phyloP scores from a whole-genome alignment of 2,329 filamentous ascomycete genomes.

The Aspergillus tubingensis region DNA sequence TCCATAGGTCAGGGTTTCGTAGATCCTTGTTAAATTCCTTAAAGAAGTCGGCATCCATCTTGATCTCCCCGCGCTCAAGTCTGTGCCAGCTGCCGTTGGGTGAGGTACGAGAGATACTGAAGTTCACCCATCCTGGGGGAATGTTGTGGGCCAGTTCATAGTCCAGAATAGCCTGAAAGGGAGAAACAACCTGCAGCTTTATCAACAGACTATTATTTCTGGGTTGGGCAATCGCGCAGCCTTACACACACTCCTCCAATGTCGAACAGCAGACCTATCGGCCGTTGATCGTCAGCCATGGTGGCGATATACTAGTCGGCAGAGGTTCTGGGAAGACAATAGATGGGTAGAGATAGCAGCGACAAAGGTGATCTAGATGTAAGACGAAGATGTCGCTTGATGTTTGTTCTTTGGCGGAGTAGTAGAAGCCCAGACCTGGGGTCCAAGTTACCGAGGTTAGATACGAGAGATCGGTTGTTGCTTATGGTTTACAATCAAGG shows the following conservation, averaged over 20 bases:
- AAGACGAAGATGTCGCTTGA: not conserved
- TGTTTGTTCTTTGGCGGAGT: conserved; percentile 13
- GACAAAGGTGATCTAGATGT: not conserved
- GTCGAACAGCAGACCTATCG: conserved; percentile 84
- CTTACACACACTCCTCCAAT: conserved; percentile 96
- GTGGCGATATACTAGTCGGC: not conserved
- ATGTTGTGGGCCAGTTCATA: conserved; percentile 78
- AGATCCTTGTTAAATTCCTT: conserved; percentile 74
- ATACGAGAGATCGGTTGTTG: conserved; percentile 1
- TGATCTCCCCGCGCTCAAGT: conserved; percentile 80
- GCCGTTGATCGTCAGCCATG: conserved; percentile 51
- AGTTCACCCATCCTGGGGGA: conserved; percentile 87
- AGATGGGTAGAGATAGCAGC: not conserved
- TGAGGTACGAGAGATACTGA: conserved; percentile 75
- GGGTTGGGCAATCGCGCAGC: not conserved
- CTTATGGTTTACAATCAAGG: not conserved
- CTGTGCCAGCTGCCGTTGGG: conserved; percentile 85
- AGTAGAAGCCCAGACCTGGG: conserved; percentile 3
- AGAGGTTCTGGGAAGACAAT: not conserved
- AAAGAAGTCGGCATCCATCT: conserved; percentile 75
- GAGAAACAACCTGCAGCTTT: conserved; percentile 71
- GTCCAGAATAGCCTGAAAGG: conserved; percentile 89
- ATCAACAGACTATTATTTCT: conserved; percentile 11
- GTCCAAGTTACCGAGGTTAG: conserved; percentile 33
- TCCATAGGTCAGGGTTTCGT: conserved; percentile 67